Base-by-base conservation (phyloP, 192 early-diverging fungal genomes). In the Coemansia sp. region DNA sequence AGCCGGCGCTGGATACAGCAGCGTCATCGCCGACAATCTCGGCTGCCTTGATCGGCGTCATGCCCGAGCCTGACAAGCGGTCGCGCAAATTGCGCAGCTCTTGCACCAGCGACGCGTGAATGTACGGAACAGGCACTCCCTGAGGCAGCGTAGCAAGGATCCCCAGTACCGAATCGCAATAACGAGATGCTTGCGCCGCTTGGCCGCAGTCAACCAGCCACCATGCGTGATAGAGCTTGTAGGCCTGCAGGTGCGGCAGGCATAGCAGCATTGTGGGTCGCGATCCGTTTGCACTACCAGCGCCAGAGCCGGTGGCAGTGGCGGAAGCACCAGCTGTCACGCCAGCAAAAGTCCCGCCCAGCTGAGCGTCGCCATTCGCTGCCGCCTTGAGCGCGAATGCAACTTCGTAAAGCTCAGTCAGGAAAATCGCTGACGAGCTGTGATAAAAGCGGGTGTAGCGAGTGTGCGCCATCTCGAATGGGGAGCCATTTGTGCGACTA, bases 191-290 rank as follows among this genome's bases (percentile, higher is more conserved):
- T 52, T 87, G 83, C 35, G 85, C 83, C 4, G 84, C 65, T 62
- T 86, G 83, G 4, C 97, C 93, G 48, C 85, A 78, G 48, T 97
- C 95, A 8, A 85, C 83, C 8, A 99, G 81, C 70, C 87, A 86
- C 83, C 86, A 88, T 14, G 92, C 91, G 62, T 91, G 84, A 26
- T 75, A 56, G 6, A 99, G 76, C 65, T 97, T 97, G 85, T 94
- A 94, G 0, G 86, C 85, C 63, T 97, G 94, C 42, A 99, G 70
- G 61, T 91, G 90, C n/a, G 93, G 91, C n/a, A 99, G 53, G 18
- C 77, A 80, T 4, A 66, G 48, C 24, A 67, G 41, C 55, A 32
- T 29, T n/a, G 63, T 42, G 6, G 44, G 54, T 36, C 42, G 58
- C 4, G 39, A 24, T 33, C 42, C 63, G 3, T 50, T 19, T 22